phyloP scores from a whole-genome alignment of 495 filamentous ascomycete species.

The Aspergillus ostianus region DNA sequence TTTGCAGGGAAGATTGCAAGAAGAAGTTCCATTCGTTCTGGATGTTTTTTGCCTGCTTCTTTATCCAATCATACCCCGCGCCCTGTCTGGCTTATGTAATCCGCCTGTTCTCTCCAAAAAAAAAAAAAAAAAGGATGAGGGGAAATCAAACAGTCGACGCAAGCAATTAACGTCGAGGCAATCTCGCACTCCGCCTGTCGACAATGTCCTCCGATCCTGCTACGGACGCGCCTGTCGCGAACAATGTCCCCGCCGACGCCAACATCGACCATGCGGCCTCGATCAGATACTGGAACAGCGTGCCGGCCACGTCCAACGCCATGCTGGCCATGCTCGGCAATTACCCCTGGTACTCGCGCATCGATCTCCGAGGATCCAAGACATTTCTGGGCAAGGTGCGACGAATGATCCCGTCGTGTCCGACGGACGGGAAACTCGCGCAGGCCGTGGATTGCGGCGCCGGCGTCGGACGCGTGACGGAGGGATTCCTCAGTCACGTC shows the following conservation, averaged over 20 bases:
- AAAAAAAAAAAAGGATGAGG: slow-evolving; percentile 1
- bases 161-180: neutral
- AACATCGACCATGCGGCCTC: slow-evolving; percentile 39
- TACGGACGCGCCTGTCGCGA: neutral
- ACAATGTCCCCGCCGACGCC: slow-evolving; percentile 23
- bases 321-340: slow-evolving; percentile 91
- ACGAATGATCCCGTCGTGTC: slow-evolving; percentile 29
- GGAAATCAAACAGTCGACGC: neutral
- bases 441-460: slow-evolving; percentile 60
- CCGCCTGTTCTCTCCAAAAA: neutral
- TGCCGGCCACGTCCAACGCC: slow-evolving; percentile 67
- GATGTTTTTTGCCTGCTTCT: neutral
- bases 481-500: slow-evolving; percentile 52
- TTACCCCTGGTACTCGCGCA: slow-evolving; percentile 66
- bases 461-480: slow-evolving; percentile 62
- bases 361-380: slow-evolving; percentile 74
- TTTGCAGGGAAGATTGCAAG: neutral
- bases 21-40: neutral
- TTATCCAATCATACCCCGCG: neutral
- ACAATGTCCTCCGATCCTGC: neutral
- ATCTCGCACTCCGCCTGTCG: neutral
- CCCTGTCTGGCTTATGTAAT: neutral
- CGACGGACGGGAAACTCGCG: slow-evolving; percentile 27
- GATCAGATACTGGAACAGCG: slow-evolving; percentile 69
- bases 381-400: slow-evolving; percentile 78